Percentiles rank a stretch among this genome's conserved stretches.
phyloP scores from a whole-genome alignment of 768 basidiomycete species.

The Kwoniella pini region DNA sequence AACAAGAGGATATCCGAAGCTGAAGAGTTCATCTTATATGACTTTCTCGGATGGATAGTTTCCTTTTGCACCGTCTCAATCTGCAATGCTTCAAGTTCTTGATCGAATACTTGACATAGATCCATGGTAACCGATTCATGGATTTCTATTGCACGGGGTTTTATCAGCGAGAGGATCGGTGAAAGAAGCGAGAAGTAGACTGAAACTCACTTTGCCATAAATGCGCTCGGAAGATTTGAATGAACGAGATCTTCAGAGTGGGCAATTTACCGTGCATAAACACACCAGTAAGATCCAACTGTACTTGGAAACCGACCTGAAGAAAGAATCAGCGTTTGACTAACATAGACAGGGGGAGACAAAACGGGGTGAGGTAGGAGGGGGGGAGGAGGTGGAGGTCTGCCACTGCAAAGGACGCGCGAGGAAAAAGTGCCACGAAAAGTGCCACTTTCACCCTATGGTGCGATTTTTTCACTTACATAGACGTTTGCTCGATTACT shows the following conservation, averaged over 20 bases:
- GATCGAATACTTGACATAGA: slow-evolving; percentile 93
- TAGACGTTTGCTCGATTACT: slow-evolving; percentile 96
- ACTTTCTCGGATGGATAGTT: slow-evolving; percentile 98
- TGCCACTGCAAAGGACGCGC: not conserved
- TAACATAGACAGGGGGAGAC: not conserved
- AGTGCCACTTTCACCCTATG: not conserved
- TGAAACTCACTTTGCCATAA: slow-evolving; percentile 72
- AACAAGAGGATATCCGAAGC: slow-evolving; percentile 97
- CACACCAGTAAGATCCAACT: slow-evolving; percentile 79
- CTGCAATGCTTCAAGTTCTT: slow-evolving; percentile 94
- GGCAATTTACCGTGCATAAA: slow-evolving; percentile 88
- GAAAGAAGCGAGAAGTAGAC: too few species aligned
- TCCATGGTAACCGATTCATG: slow-evolving; percentile 57
- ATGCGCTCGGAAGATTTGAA: slow-evolving; percentile 99
- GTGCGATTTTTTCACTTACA: not conserved
- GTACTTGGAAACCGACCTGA: slow-evolving; percentile 93
- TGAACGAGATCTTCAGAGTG: slow-evolving; percentile 84
- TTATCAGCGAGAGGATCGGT: not conserved
- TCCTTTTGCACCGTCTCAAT: slow-evolving; percentile 99
- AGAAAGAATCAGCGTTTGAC: slow-evolving; percentile 2
- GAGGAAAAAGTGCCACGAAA: not conserved
- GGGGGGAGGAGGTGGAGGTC: not conserved
- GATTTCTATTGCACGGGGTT: slow-evolving; percentile 65
- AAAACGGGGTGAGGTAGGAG: not conserved
- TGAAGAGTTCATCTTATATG: slow-evolving; percentile 99